Conservation (phyloP, 148 eudicot species). For the Cornus controversa region DNA sequence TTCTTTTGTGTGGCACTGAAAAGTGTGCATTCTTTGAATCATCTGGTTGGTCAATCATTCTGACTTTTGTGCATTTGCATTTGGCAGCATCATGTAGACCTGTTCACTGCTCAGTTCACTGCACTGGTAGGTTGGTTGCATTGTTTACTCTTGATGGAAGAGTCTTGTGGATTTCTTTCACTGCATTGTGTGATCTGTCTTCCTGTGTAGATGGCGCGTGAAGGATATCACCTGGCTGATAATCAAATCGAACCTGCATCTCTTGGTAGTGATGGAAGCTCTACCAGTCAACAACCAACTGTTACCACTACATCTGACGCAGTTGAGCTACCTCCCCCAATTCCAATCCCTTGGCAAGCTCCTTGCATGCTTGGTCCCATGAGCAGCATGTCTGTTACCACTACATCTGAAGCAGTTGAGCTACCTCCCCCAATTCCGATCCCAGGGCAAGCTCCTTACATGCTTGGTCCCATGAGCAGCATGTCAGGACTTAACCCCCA, state of each 20-base stretch:
- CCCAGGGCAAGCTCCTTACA: neutral
- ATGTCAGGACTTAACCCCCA: neutral
- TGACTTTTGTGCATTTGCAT: conserved; percentile 13
- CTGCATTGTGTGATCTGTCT: neutral
- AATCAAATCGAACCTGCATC: neutral
- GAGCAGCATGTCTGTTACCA: neutral
- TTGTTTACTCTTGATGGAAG: neutral
- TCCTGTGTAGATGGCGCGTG: conserved; percentile 12
- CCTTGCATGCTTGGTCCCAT: neutral
- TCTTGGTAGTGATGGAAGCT: neutral
- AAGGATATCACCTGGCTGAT: conserved; percentile 6
- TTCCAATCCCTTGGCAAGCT: neutral
- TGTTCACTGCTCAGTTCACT: conserved; percentile 8
- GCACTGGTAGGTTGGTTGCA: conserved; percentile 12
- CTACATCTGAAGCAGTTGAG: neutral
- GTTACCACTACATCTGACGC: neutral
- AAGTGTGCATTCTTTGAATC: neutral
- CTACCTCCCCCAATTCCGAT: neutral
- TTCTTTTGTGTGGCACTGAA: neutral
- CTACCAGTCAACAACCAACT: neutral
- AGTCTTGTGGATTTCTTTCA: neutral
- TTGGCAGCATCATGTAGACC: conserved; percentile 14
- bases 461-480: neutral
- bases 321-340: conserved; percentile 3
- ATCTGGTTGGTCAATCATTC: neutral